Percentiles rank a stretch among this genome's conserved stretches.
Evolutionary conservation across 2,329 filamentous ascomycete genomes (phyloP).

Genomic region (Diaporthe vaccinii): DNA sequence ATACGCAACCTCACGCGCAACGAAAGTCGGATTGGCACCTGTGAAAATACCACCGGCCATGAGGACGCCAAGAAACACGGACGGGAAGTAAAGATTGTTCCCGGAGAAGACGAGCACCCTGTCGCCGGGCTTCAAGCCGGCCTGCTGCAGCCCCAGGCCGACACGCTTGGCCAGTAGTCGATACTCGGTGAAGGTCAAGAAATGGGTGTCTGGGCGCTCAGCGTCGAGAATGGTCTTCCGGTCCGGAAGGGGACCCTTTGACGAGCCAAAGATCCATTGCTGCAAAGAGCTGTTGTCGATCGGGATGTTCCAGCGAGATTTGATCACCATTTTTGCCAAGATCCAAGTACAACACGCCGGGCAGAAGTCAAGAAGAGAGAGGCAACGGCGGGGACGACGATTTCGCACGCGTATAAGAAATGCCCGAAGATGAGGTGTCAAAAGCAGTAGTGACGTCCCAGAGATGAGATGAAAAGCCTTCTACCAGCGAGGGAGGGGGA

Average conservation of each 20-base stretch:
- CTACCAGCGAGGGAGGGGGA: background rate
- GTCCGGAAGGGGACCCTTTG: conserved; percentile 58
- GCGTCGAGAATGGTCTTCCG: conserved; percentile 72
- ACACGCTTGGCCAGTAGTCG: conserved; percentile 80
- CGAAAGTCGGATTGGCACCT: conserved; percentile 64
- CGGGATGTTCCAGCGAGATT: conserved; percentile 59
- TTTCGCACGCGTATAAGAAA: background rate
- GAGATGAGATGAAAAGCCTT: background rate
- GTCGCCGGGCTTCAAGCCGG: conserved; percentile 76
- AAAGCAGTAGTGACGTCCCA: conserved; percentile 13
- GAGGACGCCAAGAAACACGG: conserved; percentile 78
- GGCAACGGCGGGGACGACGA: background rate
- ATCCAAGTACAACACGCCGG: background rate
- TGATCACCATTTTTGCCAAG: conserved; percentile 57
- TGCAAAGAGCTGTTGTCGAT: conserved; percentile 65
- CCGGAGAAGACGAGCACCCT: conserved; percentile 80
- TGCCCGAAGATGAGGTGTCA: conserved; percentile 13
- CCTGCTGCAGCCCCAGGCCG: conserved; percentile 74
- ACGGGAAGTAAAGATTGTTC: conserved; percentile 81
- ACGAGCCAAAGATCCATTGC: conserved; percentile 68
- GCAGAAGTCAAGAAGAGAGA: background rate
- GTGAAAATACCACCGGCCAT: conserved; percentile 86
- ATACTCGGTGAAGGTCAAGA: conserved; percentile 73
- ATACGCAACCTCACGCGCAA: conserved; percentile 79
- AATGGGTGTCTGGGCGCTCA: conserved; percentile 74